Conservation (phyloP, 306 rosid genomes). For the Quercus wislizeni region DNA sequence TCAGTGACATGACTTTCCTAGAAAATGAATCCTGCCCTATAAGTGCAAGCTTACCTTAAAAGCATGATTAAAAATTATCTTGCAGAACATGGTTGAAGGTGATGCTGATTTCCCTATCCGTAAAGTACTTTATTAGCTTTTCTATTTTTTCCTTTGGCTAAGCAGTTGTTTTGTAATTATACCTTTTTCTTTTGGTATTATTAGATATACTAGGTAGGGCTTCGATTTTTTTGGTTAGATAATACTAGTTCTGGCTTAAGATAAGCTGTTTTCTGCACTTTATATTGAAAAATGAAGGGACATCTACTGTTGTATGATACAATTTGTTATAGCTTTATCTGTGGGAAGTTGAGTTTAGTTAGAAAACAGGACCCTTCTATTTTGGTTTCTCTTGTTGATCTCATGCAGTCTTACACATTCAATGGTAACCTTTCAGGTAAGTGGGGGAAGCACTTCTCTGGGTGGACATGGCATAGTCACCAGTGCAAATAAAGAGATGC, state of each 20-base stretch:
- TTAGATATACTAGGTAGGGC: not conserved
- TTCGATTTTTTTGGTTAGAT: not conserved
- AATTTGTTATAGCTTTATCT: not conserved
- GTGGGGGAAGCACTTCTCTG: slow-evolving; percentile 55
- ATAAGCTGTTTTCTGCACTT: not conserved
- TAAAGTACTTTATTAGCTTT: not conserved
- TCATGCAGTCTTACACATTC: slow-evolving; percentile 19
- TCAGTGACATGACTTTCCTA: not conserved
- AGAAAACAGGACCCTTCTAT: not conserved
- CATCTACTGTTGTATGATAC: not conserved
- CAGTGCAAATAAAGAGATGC: slow-evolving; percentile 37
- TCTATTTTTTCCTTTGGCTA: not conserved
- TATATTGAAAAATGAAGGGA: not conserved
- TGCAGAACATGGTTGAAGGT: not conserved
- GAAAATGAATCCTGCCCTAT: not conserved
- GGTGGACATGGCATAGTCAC: slow-evolving; percentile 19
- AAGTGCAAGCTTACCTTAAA: not conserved
- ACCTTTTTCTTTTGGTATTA: not conserved
- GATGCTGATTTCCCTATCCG: not conserved
- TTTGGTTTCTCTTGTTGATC: not conserved
- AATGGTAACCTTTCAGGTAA: slow-evolving; percentile 48
- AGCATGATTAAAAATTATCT: not conserved
- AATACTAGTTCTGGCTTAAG: not conserved
- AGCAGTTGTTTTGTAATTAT: not conserved
- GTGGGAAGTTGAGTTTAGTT: not conserved